Percentiles rank a stretch among this genome's conserved stretches.
phyloP scores from a whole-genome alignment of 2,329 filamentous ascomycete genomes.

The Colletotrichum horii region DNA sequence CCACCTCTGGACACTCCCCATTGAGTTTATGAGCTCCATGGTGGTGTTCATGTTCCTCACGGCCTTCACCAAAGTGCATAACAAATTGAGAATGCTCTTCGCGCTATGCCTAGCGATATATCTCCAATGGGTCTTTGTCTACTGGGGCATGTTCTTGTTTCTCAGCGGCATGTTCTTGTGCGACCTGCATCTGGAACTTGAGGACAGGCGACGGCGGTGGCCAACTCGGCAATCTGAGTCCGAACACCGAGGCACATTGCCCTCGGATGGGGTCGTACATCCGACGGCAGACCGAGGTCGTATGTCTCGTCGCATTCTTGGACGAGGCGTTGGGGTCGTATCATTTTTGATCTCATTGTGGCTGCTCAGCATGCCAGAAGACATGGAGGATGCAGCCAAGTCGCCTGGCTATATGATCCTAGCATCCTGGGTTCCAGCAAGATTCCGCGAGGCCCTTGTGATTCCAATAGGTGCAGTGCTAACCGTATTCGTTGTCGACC shows the following conservation, averaged over 20 bases:
- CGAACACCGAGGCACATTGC: neutral
- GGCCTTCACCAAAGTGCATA: conserved; percentile 40
- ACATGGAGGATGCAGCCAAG: neutral
- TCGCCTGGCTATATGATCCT: neutral
- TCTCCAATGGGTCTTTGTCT: neutral
- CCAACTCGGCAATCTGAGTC: neutral
- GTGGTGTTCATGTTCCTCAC: conserved; percentile 59
- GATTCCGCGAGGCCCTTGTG: neutral
- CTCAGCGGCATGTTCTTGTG: conserved; percentile 8
- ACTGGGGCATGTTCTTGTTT: neutral
- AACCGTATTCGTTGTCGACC: neutral
- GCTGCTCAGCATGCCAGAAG: conserved; percentile 2
- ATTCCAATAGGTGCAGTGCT: neutral
- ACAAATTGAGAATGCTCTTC: neutral
- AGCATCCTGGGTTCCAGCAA: neutral
- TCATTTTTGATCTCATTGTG: neutral
- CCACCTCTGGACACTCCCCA: conserved; percentile 67
- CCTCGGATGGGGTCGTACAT: neutral
- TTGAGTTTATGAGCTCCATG: conserved; percentile 64
- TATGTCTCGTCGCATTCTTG: neutral
- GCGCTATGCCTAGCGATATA: neutral
- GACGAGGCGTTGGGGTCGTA: neutral
- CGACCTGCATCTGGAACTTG: neutral
- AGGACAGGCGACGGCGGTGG: neutral
- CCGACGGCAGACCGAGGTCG: neutral